Base-by-base conservation (phyloP, 352 stramenopile genomes). In the Phytophthora sp. region DNA sequence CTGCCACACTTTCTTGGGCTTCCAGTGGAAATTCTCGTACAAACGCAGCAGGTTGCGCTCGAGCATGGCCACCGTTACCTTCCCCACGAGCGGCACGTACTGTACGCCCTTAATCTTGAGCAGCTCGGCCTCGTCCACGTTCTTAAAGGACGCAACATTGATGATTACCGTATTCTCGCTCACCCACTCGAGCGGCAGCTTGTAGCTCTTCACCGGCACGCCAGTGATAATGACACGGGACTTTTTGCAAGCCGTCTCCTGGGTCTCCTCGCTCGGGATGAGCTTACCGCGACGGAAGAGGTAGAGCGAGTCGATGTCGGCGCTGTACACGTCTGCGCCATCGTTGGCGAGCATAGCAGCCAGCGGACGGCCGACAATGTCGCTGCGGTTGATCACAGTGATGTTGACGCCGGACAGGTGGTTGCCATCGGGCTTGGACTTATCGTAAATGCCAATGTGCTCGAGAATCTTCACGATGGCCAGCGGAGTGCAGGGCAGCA, bases 121-220 rank as follows among this genome's bases (percentile, higher is more conserved):
- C 18, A 99, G 77, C 27, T 79, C 80, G 11, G 93, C 86, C 66
- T 98, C 95, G 58, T 98, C 90, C 16, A 98, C 91, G 74, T 95
- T 95, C 84, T 99, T 99, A 79, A 98, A 98, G 41, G 89, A 95
- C 54, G 96, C 91, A 18, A 99, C 96, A 81, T 99, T 99, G 61
- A 99, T 95, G 21, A 99, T 84, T 7, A 97, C 95, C 35, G 93
- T 94, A 62, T 94, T 90, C 33, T 89, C 72, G 66, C 88, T 86
- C 52, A 99, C 94, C 86, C 89, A 98, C 31, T 92, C 82, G 16
- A 95, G 86, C 26, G 93, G 90, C 27, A 99, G 77, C 65, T 95
- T 96, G 90, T 98, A 99, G 58, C 77, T 83, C 71, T 93, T 88
- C 44, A 94, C 85, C 0, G 97, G 97, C 46, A 99, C 97, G 39